These are phyloP conservation scores for Colletotrichum lindemuthianum DNA, from an alignment of 2,329 filamentous ascomycete genomes.

Conservation along the genomic window DNA sequence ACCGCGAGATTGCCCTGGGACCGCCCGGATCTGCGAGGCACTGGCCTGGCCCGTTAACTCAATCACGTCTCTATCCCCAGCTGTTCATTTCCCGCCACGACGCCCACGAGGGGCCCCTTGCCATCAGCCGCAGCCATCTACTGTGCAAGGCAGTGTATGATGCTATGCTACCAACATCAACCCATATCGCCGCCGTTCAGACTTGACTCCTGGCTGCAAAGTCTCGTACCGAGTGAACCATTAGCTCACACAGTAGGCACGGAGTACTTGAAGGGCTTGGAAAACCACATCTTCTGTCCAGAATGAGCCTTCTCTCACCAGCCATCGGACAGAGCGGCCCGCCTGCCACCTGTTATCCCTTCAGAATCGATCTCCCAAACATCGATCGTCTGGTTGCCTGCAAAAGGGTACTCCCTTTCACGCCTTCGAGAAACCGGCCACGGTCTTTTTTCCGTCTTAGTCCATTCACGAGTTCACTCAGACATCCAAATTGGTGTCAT, in stretches of 20 bases:
- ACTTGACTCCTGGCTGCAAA: too few species aligned
- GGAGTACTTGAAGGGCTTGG: too few species aligned
- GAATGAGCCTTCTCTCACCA: conserved; percentile 11
- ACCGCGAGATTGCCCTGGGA: conserved; percentile 9
- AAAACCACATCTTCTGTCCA: conserved; percentile 9
- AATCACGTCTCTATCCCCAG: conserved; percentile 7
- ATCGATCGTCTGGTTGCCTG: conserved; percentile 4
- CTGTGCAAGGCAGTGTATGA: neutral
- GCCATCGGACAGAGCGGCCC: conserved; percentile 24
- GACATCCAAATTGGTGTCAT: conserved; percentile 20
- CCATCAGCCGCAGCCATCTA: conserved; percentile 18
- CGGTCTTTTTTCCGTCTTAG: neutral
- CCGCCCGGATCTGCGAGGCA: conserved; percentile 20
- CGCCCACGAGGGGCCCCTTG: conserved; percentile 20
- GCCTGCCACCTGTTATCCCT: conserved; percentile 3
- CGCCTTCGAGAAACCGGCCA: neutral
- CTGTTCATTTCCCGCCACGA: conserved; percentile 18
- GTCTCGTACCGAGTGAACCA: too few species aligned
- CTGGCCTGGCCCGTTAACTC: neutral
- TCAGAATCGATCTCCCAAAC: neutral
- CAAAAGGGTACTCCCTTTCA: conserved; percentile 19
- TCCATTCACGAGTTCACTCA: neutral
- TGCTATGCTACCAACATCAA: too few species aligned
- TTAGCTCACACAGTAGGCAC: too few species aligned
- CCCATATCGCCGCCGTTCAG: too few species aligned